These are phyloP conservation scores for Anthostomella pinea DNA, from an alignment of 2,329 filamentous ascomycete genomes.

Conservation along the genomic window DNA sequence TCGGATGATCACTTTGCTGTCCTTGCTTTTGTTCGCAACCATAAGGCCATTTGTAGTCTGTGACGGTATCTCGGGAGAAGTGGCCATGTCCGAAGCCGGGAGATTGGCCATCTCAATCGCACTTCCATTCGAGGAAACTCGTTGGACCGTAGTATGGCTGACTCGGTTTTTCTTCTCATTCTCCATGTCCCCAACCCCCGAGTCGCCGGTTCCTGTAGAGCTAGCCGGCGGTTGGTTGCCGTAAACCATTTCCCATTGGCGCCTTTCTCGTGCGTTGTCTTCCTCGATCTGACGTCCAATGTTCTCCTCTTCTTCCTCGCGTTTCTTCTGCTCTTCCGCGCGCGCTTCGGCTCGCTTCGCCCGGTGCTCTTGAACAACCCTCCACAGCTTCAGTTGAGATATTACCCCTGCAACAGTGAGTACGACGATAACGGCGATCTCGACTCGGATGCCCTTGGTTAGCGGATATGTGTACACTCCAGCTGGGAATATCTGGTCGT, in stretches of 20 bases:
- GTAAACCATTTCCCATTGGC: slow-evolving; percentile 75
- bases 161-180: slow-evolving; percentile 38
- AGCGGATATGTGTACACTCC: slow-evolving; percentile 76
- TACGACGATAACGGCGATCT: slow-evolving; percentile 75
- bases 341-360: slow-evolving; percentile 49
- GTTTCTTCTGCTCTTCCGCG: slow-evolving; percentile 44
- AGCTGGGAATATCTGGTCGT: slow-evolving; percentile 75
- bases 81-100: slow-evolving; percentile 29
- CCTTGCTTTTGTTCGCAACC: slow-evolving; percentile 38
- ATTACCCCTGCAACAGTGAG: slow-evolving; percentile 73
- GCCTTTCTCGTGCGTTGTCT: slow-evolving; percentile 58
- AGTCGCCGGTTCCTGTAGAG: slow-evolving; percentile 43
- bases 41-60: slow-evolving; percentile 36
- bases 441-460: slow-evolving; percentile 81
- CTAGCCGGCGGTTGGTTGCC: slow-evolving; percentile 48
- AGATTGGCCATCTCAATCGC: slow-evolving; percentile 56
- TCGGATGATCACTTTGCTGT: slow-evolving; percentile 51
- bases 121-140: slow-evolving; percentile 38
- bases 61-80: slow-evolving; percentile 11
- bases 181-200: slow-evolving; percentile 47
- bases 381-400: slow-evolving; percentile 85
- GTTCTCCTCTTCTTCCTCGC: slow-evolving; percentile 61
- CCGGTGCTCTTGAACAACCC: slow-evolving; percentile 65
- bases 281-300: slow-evolving; percentile 66
- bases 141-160: slow-evolving; percentile 34